Conservation (phyloP, 768 basidiomycete genomes). For the Termitomyces sp. region DNA sequence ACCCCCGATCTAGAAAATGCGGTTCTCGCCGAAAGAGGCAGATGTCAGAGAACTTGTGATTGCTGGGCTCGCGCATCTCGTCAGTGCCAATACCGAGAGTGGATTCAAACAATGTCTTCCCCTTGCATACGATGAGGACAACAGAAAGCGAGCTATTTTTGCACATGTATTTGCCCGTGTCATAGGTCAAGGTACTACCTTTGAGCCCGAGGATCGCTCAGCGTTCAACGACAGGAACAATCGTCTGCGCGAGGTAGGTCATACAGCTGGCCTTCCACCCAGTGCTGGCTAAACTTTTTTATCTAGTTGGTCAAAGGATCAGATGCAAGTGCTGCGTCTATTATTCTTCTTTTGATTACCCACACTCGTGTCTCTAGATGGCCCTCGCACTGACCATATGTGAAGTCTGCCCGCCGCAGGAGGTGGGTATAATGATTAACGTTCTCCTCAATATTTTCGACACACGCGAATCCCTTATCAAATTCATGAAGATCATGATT, state of each 20-base stretch:
- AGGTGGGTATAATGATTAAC: conserved; percentile 81
- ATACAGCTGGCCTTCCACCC: neutral
- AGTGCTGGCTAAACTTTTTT: neutral
- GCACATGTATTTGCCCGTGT: conserved; percentile 81
- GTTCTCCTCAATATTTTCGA: conserved; percentile 86
- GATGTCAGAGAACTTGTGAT: conserved; percentile 75
- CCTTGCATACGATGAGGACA: conserved; percentile 70
- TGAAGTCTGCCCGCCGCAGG: conserved; percentile 73
- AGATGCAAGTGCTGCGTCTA: conserved; percentile 42
- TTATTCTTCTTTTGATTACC: neutral
- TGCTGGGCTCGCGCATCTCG: conserved; percentile 72
- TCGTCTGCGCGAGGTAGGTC: conserved; percentile 54
- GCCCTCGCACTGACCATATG: conserved; percentile 80
- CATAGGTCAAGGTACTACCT: conserved; percentile 73
- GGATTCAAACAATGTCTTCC: conserved; percentile 86
- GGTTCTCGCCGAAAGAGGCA: conserved; percentile 42
- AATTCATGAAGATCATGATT: conserved; percentile 76
- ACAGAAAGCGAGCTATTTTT: conserved; percentile 69
- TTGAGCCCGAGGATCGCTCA: conserved; percentile 54
- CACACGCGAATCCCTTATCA: conserved; percentile 63
- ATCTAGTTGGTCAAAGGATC: conserved; percentile 65
- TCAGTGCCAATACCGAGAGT: conserved; percentile 79
- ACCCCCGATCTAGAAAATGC: conserved; percentile 29
- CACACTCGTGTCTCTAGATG: conserved; percentile 39
- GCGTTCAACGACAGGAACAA: conserved; percentile 40